A percentile compares a stretch with the other conserved stretches of the same genome.
These are phyloP conservation scores for Serendipita sp. DNA, from an alignment of 1,284 basidiomycete species.

Conservation along the genomic window DNA sequence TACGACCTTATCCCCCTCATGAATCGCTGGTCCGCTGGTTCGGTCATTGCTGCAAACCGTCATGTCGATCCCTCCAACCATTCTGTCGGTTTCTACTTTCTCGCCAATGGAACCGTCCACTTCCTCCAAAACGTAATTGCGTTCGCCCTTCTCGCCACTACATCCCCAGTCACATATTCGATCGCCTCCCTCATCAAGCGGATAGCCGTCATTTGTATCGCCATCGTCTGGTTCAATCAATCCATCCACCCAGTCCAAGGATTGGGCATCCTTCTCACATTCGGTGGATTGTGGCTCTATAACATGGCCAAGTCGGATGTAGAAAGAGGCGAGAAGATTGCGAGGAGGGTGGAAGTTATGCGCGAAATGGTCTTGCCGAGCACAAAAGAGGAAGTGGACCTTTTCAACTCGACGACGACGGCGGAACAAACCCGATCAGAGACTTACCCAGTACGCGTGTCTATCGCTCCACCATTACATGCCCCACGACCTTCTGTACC, in stretches of 20 bases:
- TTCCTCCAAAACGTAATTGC: conserved; percentile 96
- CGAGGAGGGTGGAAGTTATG: conserved; percentile 71
- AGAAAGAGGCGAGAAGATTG: conserved; percentile 81
- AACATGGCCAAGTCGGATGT: conserved; percentile 87
- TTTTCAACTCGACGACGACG: conserved; percentile 28
- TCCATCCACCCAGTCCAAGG: conserved; percentile 73
- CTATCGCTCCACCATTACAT: conserved; percentile 10
- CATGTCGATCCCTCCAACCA: conserved; percentile 30
- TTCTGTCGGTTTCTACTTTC: conserved; percentile 58
- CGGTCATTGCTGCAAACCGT: conserved; percentile 33
- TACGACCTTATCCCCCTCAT: conserved; percentile 59
- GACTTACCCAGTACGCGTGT: not conserved
- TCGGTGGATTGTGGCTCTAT: conserved; percentile 88
- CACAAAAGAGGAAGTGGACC: conserved; percentile 40
- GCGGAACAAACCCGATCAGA: conserved; percentile 14
- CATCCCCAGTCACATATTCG: conserved; percentile 96
- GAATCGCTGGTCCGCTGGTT: conserved; percentile 24
- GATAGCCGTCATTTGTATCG: conserved; percentile 94
- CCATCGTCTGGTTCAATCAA: conserved; percentile 95
- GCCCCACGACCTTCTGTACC: conserved; percentile 14
- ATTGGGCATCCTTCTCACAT: conserved; percentile 79
- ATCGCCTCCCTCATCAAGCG: conserved; percentile 97
- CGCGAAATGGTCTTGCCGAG: conserved; percentile 58
- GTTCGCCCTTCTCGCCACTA: conserved; percentile 88
- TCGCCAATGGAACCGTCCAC: conserved; percentile 89